Conservation (phyloP, 805 yeast genomes). For the Ogataea methanolica region DNA sequence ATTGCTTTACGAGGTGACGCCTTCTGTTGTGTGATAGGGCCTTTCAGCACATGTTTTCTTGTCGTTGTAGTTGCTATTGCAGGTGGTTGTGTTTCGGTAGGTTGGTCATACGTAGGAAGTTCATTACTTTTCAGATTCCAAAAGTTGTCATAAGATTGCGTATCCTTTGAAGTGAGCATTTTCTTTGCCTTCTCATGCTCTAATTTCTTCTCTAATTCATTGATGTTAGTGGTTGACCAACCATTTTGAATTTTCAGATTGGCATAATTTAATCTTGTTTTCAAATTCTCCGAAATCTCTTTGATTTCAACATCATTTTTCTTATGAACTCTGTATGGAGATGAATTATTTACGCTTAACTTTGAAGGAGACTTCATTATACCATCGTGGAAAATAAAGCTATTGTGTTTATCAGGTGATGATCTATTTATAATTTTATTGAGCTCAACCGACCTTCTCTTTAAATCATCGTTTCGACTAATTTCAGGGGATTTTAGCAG, state of each 20-base stretch:
- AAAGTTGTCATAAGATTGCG: constrained; percentile 21
- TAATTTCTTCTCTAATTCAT: constrained; percentile 26
- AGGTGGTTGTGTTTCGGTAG: constrained; percentile 1
- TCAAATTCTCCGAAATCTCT: constrained; percentile 32
- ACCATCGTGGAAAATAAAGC: constrained; percentile 25
- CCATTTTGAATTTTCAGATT: constrained; percentile 34
- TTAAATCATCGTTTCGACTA: constrained; percentile 18
- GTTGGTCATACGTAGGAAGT: constrained; percentile 12
- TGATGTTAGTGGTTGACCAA: constrained; percentile 27
- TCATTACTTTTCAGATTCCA: constrained; percentile 25
- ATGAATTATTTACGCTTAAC: constrained; percentile 3
- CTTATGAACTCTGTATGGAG: constrained; percentile 25
- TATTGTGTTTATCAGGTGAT: constrained; percentile 18
- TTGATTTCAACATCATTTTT: constrained; percentile 30
- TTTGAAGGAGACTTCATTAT: constrained; percentile 20
- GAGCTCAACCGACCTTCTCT: constrained; percentile 30
- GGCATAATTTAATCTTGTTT: constrained; percentile 33
- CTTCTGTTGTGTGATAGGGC: too few relatives aligned
- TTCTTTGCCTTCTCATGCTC: constrained; percentile 16
- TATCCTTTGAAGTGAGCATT: constrained; percentile 9
- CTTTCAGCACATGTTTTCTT: background rate
- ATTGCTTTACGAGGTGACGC: background rate
- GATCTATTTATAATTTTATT: constrained; percentile 25
- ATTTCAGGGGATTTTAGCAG: constrained; percentile 33
- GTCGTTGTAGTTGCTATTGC: background rate